Base-by-base conservation (phyloP, 2,329 filamentous ascomycete genomes). In the Magnaporthiopsis rhizophila region DNA sequence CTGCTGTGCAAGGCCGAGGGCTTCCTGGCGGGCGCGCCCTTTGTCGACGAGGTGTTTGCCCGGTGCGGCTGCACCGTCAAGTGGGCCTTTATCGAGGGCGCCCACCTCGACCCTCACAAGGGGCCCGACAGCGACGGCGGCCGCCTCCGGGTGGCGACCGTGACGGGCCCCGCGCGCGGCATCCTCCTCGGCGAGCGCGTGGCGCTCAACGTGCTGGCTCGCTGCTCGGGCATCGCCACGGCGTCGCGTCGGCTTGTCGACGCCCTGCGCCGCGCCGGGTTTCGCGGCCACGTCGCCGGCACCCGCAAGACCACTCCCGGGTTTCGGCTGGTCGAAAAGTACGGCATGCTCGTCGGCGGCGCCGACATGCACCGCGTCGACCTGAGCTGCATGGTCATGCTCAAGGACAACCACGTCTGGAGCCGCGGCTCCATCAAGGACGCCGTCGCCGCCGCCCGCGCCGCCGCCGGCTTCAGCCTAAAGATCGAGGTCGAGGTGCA, bases 321-420 rank as follows among this genome's bases (percentile, higher is more conserved):
- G 0, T 99, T 98, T 79, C 84, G 95, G 13, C 80, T 98, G 5
- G 93, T 98, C 12, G 95, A 99, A 78, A 99, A 99, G 79, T 99
- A 99, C 76, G 95, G 92, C 69, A 97, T 99, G 89, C 80, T 97
- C 28, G 89, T 96, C 21, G 95, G 94, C 65, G 95, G 95, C 13
- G 93, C 92, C 21, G 95, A 99, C 77, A 86, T 89, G 3, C 95
- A 99, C 76, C 83, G 95, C 38, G 91, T 97, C 78, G 95, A 99
- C 75, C 81, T 99, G 65, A 90, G 87, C 74, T 86, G 89, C 68
- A 98, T 99, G 95, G 93, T 93, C 65, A 99, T 99, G 95, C 83
- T 99, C 68, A 99, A 99, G 80, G 95, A 99, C 78, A 99, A 99
- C 77, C 95, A 99, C 77, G 89, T 99, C 65, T 97, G 94, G 89